A percentile compares a stretch with the other conserved stretches of the same genome.
These are phyloP conservation scores for Colletotrichum cuscutae DNA, from an alignment of 2,329 filamentous ascomycete species.

Conservation along the genomic window DNA sequence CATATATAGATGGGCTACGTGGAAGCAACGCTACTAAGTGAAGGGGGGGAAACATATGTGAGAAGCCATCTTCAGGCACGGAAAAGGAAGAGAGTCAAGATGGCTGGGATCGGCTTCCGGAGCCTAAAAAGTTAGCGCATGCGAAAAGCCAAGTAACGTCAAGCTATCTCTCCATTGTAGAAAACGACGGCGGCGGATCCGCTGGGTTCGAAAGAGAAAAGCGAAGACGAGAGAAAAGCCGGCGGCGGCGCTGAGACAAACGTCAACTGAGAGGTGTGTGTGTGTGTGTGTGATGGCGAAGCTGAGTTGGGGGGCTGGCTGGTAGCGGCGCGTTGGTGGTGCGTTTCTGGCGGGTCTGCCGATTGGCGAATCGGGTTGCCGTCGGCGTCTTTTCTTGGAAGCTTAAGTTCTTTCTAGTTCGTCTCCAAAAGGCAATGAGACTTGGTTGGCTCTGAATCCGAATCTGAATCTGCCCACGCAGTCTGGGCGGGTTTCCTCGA, in stretches of 20 bases:
- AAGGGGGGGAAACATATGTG: not conserved
- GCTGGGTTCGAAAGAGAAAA: not conserved
- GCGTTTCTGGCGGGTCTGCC: not conserved
- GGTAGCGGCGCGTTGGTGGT: not conserved
- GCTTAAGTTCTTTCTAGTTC: not conserved
- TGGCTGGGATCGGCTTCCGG: slow-evolving; percentile 10
- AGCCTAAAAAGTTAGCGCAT: not conserved
- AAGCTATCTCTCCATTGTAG: not conserved
- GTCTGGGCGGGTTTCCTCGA: not conserved
- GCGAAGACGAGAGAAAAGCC: not conserved
- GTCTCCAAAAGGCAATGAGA: not conserved
- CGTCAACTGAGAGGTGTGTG: not conserved
- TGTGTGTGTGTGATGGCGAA: slow-evolving; percentile 17
- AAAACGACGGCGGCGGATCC: not conserved
- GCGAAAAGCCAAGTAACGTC: not conserved
- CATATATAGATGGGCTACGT: slow-evolving; percentile 21
- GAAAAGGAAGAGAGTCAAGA: not conserved
- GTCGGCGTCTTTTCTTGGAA: not conserved
- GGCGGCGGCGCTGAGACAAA: slow-evolving; percentile 16
- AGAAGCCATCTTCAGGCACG: slow-evolving; percentile 25
- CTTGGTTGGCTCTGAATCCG: not conserved
- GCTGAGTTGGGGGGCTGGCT: slow-evolving; percentile 5
- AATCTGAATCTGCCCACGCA: not conserved
- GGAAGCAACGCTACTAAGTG: not conserved
- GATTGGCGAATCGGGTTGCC: not conserved